Evolutionary conservation across 805 yeast species (phyloP).

Genomic region (Candida tibetensis): DNA sequence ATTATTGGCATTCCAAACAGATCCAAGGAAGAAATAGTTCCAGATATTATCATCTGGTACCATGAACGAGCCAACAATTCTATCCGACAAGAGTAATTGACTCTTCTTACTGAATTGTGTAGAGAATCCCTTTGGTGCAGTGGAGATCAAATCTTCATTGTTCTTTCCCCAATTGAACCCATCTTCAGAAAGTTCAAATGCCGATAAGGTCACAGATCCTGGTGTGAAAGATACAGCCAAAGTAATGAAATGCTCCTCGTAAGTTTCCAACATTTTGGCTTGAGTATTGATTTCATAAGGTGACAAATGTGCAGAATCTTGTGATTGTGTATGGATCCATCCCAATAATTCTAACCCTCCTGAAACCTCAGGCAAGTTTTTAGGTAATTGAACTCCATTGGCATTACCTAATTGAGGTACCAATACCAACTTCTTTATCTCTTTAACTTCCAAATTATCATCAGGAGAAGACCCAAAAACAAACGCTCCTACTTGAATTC

Average conservation of each 20-base stretch:
- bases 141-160: conserved; percentile 54
- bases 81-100: conserved; percentile 72
- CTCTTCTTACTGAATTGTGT: conserved; percentile 56
- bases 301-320: conserved; percentile 59
- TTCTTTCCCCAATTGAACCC: conserved; percentile 78
- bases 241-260: conserved; percentile 44
- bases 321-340: conserved; percentile 88
- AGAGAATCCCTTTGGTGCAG: conserved; percentile 65
- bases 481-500: conserved; percentile 79
- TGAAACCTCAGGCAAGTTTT: conserved; percentile 38
- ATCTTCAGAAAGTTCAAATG: conserved; percentile 54
- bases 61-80: conserved; percentile 75
- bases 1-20: conserved; percentile 68
- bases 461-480: conserved; percentile 76
- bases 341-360: conserved; percentile 74
- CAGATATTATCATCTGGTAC: conserved; percentile 84
- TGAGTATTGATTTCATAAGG: conserved; percentile 71
- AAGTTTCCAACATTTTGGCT: conserved; percentile 38
- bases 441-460: conserved; percentile 73
- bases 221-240: conserved; percentile 71
- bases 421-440: conserved; percentile 68
- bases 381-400: conserved; percentile 62
- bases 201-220: conserved; percentile 78
- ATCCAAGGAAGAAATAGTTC: conserved; percentile 89
- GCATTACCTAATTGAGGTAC: conserved; percentile 86